These are phyloP conservation scores for Amesomyces nigricolor DNA, from an alignment of 2,329 filamentous ascomycete species.

Conservation along the genomic window DNA sequence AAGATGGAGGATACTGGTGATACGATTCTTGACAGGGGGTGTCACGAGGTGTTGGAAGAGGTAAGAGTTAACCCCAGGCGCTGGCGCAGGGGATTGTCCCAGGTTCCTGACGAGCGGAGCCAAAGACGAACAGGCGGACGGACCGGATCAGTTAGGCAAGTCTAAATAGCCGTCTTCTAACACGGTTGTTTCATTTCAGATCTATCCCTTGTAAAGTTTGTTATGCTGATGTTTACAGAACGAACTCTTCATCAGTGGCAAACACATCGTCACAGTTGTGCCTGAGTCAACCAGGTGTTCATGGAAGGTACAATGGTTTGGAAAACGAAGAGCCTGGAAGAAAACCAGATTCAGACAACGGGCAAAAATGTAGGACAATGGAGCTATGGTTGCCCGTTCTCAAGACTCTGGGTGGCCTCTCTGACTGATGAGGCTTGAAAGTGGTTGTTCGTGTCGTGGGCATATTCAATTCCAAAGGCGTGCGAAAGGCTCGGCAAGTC, in stretches of 20 bases:
- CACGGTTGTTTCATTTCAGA: neutral
- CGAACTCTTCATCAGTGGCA: slow-evolving; percentile 1
- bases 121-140: too few relatives aligned
- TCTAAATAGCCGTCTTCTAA: neutral
- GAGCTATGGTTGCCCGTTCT: too few relatives aligned
- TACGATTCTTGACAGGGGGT: neutral
- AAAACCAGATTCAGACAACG: neutral
- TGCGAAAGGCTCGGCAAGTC: too few relatives aligned
- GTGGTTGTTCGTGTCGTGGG: too few relatives aligned
- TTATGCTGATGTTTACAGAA: neutral
- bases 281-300: neutral
- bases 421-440: too few relatives aligned
- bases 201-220: neutral
- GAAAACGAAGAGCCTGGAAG: neutral
- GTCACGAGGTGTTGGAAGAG: slow-evolving; percentile 5
- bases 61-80: slow-evolving; percentile 13
- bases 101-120: neutral
- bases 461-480: too few relatives aligned
- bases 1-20: neutral
- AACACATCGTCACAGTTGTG: neutral
- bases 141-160: neutral
- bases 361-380: too few relatives aligned
- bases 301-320: slow-evolving; percentile 7
- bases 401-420: too few relatives aligned
- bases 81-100: neutral